These are phyloP conservation scores for Citrus unshiu DNA, from an alignment of 345 rosid species.

Conservation along the genomic window DNA sequence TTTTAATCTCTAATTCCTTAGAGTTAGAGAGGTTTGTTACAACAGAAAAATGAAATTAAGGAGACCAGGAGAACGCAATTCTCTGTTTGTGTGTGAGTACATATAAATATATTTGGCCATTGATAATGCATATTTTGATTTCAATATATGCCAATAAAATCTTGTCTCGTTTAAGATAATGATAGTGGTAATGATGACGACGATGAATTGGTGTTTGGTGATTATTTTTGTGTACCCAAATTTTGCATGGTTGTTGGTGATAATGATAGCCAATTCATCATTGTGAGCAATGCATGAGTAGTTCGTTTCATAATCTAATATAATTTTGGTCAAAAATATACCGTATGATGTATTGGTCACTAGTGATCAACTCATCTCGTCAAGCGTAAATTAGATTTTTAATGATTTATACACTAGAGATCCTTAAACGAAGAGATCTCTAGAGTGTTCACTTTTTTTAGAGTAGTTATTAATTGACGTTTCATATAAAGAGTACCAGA, in stretches of 20 bases:
- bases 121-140: background rate
- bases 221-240: background rate
- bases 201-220: background rate
- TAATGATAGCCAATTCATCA: conserved; percentile 8
- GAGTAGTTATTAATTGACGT: too few relatives aligned
- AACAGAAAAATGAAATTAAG: background rate
- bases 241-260: conserved; percentile 27
- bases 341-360: background rate
- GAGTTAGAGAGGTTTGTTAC: background rate
- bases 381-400: too few relatives aligned
- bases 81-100: background rate
- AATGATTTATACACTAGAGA: too few relatives aligned
- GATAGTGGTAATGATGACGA: conserved; percentile 10
- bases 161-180: conserved; percentile 19
- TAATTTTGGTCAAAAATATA: background rate
- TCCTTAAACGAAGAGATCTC: too few relatives aligned
- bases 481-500: too few relatives aligned
- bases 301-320: background rate
- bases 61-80: background rate
- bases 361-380: too few relatives aligned
- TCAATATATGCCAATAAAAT: background rate
- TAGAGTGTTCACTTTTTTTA: too few relatives aligned
- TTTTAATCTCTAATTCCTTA: background rate
- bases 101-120: background rate
- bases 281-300: conserved; percentile 2